Evolutionary conservation across 2,329 filamentous ascomycete genomes (phyloP), one percentile per base, ranked within the genome.

Genomic region (Penicillium crustosum): DNA sequence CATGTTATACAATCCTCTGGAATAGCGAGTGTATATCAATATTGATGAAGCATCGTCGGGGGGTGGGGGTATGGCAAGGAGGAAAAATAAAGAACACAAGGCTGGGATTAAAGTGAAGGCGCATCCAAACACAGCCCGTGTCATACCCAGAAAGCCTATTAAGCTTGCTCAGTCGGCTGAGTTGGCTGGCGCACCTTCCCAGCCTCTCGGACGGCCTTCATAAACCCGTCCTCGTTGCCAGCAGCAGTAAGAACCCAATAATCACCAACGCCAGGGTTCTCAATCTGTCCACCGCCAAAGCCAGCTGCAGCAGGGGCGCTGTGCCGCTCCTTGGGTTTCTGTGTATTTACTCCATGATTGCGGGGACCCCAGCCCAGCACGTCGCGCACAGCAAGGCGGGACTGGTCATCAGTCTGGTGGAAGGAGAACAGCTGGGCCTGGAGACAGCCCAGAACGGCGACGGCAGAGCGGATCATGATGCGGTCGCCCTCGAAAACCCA

Each of bases 401-500:
- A 70, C 55, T 78, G 68, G 27, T 77, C 70, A 49, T 78, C 73
- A 2, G 72, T 65, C 36, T 67, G 61, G 21, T 68, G 69, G 49
- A 79, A 72, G 5, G 71, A 70, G 49, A 78, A 74, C 0, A 80
- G 57, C 57, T 79, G 78, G 3, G 72, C 50, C 60, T 79, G 76
- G 13, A 80, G 68, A 56, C 74, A 73, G 23, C 78, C 77, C 6
- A 80, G 64, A 29, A 77, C 61, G 2, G 77, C 78, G 36, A 79
- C 75, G 2, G 76, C 78, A 3, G 78, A 71, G 29, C 75, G 76
- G 49, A 80, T 77, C 58, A 80, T 70, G 44, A 78, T 74, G 23
- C 76, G 73, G 60, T 87, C 85, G 31, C 83, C 83, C 68, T 87
- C 85, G 56, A 87, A 83, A 2, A 82, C 80, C 71, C 82, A 85